Base-by-base conservation (phyloP, 1,284 basidiomycete species). In the Xerocomus minutiporus region DNA sequence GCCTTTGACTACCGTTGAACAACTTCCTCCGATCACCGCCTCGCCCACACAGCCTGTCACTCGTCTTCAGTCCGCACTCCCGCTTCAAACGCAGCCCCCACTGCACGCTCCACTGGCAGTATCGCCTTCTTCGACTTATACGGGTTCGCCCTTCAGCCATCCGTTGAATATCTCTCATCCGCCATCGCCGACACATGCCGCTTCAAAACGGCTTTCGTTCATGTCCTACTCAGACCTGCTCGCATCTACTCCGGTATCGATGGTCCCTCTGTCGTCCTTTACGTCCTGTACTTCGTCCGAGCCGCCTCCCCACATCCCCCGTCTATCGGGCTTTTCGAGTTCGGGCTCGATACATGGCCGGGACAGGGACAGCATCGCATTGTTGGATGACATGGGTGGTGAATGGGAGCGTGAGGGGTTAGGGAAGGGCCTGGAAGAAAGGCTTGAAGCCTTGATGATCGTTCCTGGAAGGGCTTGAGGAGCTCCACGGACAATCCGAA, bases 401-500 rank as follows among this genome's bases (percentile, higher is more conserved):
- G 90, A 92, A 68, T 93, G 89, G 89, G 84, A 88, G 59, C 74
- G 89, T 6, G 86, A 91, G 61, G 91, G 90, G 0, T 69, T 93
- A 12, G 91, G 91, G 1, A 78, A 75, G 55, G 91, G 91, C 0
- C 67, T 93, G 41, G 91, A 90, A 69, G 90, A 92, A 72, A 73
- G 90, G 43, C 67, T 93, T 52, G 91, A 92, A 58, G 70, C 73
- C 32, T 66, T 81, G 53, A 73, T 75, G 67, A 59, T 55, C 17
- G 39, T 65, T 38, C 67, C 67, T 29, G 61, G 62, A 7, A 55
- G 29, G 17, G 67, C 54, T 13, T 70, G 52, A 69, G 15, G 43
- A 29, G 7, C 17, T 40, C 23, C 41, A 59, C 23, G 35, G 35
- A 38, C 35, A 38, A 38, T 38, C 35, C n/a, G 12, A 2, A 17